Percentiles rank a stretch among this genome's conserved stretches.
phyloP scores from a whole-genome alignment of 306 rosid genomes.

The Alnus rubra region DNA sequence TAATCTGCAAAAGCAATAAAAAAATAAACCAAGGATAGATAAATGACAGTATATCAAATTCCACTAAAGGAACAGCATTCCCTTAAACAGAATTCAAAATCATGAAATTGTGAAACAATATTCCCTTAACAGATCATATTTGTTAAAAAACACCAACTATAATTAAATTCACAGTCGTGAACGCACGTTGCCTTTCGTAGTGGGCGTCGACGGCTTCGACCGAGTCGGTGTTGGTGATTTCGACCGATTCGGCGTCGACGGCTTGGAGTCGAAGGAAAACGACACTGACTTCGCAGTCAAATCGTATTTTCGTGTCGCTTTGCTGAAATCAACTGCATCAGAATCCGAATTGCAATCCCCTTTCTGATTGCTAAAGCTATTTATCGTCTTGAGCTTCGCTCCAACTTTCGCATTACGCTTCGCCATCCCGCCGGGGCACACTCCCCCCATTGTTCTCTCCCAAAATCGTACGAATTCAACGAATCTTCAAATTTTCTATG shows the following conservation, averaged over 20 bases:
- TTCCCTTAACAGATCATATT: neutral
- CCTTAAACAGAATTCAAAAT: neutral
- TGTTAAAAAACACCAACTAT: neutral
- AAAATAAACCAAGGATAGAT: constrained; percentile 19
- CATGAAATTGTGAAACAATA: neutral
- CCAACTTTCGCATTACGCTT: constrained; percentile 35
- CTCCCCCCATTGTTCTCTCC: constrained; percentile 65
- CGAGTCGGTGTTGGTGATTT: constrained; percentile 35
- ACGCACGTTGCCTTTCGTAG: constrained; percentile 47
- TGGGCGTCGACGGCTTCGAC: constrained; percentile 35
- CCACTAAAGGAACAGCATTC: constrained; percentile 15
- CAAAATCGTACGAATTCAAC: neutral
- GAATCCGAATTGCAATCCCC: constrained; percentile 33
- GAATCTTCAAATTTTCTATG: neutral
- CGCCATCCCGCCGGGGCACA: constrained; percentile 63
- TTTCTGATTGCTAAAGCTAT: constrained; percentile 27
- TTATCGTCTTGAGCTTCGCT: constrained; percentile 37
- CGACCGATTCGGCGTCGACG: constrained; percentile 32
- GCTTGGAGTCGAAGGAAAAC: constrained; percentile 44
- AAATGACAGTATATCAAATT: constrained; percentile 6
- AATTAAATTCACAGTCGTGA: constrained; percentile 12
- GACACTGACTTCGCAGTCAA: constrained; percentile 29
- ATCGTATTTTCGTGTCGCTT: constrained; percentile 32
- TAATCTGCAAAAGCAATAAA: constrained; percentile 41
- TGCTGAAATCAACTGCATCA: constrained; percentile 31